Base-by-base conservation (phyloP, 2,329 filamentous ascomycete species). In the Trichoderma oligosporum region DNA sequence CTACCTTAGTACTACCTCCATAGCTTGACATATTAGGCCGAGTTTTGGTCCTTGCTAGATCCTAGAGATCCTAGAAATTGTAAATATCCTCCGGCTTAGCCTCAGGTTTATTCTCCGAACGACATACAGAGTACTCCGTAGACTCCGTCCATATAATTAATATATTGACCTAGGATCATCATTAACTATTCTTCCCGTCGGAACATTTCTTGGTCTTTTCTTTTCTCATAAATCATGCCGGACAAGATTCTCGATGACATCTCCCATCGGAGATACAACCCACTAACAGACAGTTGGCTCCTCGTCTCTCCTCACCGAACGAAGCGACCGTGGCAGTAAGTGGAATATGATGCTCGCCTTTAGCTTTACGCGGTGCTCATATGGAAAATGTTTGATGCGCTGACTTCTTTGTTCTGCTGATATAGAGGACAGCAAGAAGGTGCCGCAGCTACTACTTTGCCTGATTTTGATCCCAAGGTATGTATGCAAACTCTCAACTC, bases 271-370 rank as follows among this genome's bases (percentile, higher is more conserved):
- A 87, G 94, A 71, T 97, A 88, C 73, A 99, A 99, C 71, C 89
- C 91, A 53, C 80, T 99, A 61, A 87, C 89, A 63, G 91, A 90
- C 61, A 91, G 88, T 61, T 96, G 92, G 88, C 82, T 99, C 60
- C 82, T 99, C 35, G 94, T 99, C 12, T 97, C 94, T 14, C 94
- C 94, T 60, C 94, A 99, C 74, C 82, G 94, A 56, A 97, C 92
- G 53, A 97, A 97, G 82, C 83, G 94, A 63, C 94, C 94, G 68
- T 99, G 94, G 94, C 94, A 97, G 90, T 96, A 78, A 82, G 89
- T 78, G 14, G 8, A 18, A 46, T 7, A 4, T 16, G n/a, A 18
- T 9, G n/a, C 27, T 31, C 11, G 27, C 27, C 27, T n/a, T n/a
- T n/a, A 33, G 14, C 16, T 29, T 36, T n/a, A 38, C 14, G 20